Evolutionary conservation across 148 eudicot genomes (phyloP).

Genomic region (Beta vulgaris): DNA sequence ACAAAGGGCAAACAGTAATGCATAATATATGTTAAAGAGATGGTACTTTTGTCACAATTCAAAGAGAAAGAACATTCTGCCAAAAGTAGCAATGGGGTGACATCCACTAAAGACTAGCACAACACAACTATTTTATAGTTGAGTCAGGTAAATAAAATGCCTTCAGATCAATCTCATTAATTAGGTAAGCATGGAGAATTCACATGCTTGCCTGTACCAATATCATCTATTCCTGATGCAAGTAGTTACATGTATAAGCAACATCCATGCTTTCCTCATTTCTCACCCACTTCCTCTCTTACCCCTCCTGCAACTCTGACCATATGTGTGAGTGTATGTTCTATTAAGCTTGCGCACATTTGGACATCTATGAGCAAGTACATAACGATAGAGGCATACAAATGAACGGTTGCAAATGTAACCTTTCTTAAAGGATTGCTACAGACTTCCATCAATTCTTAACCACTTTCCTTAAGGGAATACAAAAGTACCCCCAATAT

Average conservation of each 20-base stretch:
- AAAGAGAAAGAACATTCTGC: slow-evolving; percentile 3
- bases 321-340: slow-evolving; percentile 11
- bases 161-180: slow-evolving; percentile 1
- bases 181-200: slow-evolving; percentile 32
- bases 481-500: neutral
- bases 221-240: slow-evolving; percentile 31
- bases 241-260: slow-evolving; percentile 23
- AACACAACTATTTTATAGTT: slow-evolving; percentile 19
- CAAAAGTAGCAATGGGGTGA: neutral
- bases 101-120: slow-evolving; percentile 1
- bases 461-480: slow-evolving; percentile 1
- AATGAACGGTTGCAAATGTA: neutral
- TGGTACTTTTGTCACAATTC: neutral
- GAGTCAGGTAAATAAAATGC: slow-evolving; percentile 6
- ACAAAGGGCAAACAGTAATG: neutral
- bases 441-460: slow-evolving; percentile 7
- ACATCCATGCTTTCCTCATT: slow-evolving; percentile 39
- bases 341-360: neutral
- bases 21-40: neutral
- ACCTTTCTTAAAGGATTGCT: neutral
- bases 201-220: slow-evolving; percentile 27
- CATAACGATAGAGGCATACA: neutral
- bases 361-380: neutral
- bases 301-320: slow-evolving; percentile 9
- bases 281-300: slow-evolving; percentile 31